Base-by-base conservation (phyloP, 768 basidiomycete species). In the Trametes elegans region DNA sequence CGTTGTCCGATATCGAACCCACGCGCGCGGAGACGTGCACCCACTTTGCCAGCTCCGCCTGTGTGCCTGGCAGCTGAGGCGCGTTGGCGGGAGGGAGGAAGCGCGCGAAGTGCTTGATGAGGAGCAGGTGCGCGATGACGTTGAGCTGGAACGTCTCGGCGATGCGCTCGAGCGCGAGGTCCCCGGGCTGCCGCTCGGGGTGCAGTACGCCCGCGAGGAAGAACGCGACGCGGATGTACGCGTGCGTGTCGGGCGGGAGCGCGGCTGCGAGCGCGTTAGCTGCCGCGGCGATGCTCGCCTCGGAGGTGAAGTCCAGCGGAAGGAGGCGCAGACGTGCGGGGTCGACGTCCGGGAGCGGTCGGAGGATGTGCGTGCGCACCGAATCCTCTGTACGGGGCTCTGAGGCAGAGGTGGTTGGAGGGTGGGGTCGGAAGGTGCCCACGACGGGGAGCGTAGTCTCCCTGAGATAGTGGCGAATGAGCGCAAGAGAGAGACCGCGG, bases 81-180 rank as follows among this genome's bases (percentile, higher is more conserved):
- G 8, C 42, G 19, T 1, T 18, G 46, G 14, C 7, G 19, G 31
- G 18, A 34, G 81, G 82, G 38, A 84, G 76, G 70, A 84, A 85
- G 43, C 71, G 77, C 18, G 76, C 76, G 64, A 84, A 85, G 65
- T 84, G 80, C 66, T 83, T 83, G 69, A 85, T 80, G 58, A 80
- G 71, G 36, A 84, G 74, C 38, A 84, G 70, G 64, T 84, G 82
- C 18, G 83, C 79, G 51, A 84, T 74, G 62, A 79, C 77, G 67
- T 85, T 85, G 65, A 78, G 76, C 60, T 78, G 72, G 68, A 82
- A 84, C 11, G 79, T 76, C 52, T 76, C 65, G 24, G 66, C 60
- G 36, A 83, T 65, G 31, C 70, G 54, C 24, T 66, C 65, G 59
- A 70, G 62, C 64, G 80, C 71, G 44, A 85, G 58, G 57, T 83